Evolutionary conservation across 345 rosid genomes (phyloP).

Genomic region (Nasturtium officinale): DNA sequence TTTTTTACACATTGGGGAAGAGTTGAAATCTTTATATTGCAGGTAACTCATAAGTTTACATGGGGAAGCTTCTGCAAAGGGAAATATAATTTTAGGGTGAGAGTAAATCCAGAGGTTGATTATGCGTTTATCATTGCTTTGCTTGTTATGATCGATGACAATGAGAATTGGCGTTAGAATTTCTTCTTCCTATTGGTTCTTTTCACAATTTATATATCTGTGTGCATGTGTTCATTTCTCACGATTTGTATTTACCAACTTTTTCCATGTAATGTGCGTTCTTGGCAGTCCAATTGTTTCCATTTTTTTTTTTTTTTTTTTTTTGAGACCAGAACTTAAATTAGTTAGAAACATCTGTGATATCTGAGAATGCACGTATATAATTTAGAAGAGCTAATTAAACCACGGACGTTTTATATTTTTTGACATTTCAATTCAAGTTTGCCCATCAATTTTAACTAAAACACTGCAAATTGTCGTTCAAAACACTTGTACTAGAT

Average conservation of each 20-base stretch:
- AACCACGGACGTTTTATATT: not conserved
- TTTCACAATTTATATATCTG: not conserved
- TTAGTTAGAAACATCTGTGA: not conserved
- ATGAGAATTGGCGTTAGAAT: slow-evolving; percentile 42
- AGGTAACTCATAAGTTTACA: slow-evolving; percentile 63
- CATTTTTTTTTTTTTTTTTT: no score
- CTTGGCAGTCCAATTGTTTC: not conserved
- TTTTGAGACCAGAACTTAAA: not conserved
- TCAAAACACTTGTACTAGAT: slow-evolving; percentile 6
- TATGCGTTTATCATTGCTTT: slow-evolving; percentile 72
- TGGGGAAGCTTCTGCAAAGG: slow-evolving; percentile 72
- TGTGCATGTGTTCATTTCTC: slow-evolving; percentile 12
- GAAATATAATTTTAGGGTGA: slow-evolving; percentile 58
- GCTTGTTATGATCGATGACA: slow-evolving; percentile 62
- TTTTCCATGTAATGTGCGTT: slow-evolving; percentile 4
- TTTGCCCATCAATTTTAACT: not conserved
- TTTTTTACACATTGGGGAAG: slow-evolving; percentile 6
- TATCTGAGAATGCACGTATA: not conserved
- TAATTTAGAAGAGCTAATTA: not conserved
- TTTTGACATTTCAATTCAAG: not conserved
- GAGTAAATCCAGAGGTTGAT: slow-evolving; percentile 74
- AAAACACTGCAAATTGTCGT: not conserved
- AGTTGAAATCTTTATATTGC: slow-evolving; percentile 11
- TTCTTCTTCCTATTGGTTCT: not conserved
- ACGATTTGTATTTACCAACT: slow-evolving; percentile 10